Base-by-base conservation (phyloP, 164 flowering plant species). In the Liquidambar formosana region DNA sequence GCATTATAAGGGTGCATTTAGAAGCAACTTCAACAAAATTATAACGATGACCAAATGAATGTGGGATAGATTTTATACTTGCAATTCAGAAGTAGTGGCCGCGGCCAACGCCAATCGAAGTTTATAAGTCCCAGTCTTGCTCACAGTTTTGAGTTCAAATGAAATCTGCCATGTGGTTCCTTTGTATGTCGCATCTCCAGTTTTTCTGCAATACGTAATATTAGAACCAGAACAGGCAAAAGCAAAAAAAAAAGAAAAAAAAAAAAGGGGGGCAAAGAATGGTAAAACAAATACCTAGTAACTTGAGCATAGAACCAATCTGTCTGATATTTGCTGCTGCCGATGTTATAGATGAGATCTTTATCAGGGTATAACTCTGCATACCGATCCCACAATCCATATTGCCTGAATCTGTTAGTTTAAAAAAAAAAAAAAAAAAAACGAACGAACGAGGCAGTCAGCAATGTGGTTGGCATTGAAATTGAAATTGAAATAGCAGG, bases 301-400 rank as follows among this genome's bases (percentile, higher is more conserved):
- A 89, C 94, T 12, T 89, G 94, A 57, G 90, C 91, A 47, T 75
- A 89, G 63, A 81, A 87, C 94, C 91, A 87, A 64, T 89, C 83
- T n/a, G 51, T 74, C 0, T 19, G 21, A 22, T 80, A 84, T 51
- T 79, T 74, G 61, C 80, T 68, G 25, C 15, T 41, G 2, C 81
- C 84, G 22, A 83, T 75, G 0, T 61, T 72, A 77, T 75, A 89
- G 4, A 78, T 65, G 8, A 86, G 81, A 66, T 89, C 94, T 5
- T 63, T 15, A 0, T 71, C 6, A 0, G 85, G 88, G 60, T 85
- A 87, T 8, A 85, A 26, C 6, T 80, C 86, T 1, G 81, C 26
- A 38, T 85, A 87, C 4, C 86, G 73, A 10, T 82, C 83, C 93
- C 93, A 89, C 43, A 87, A 64, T 8, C 91, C 91, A 28, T 89